Base-by-base conservation (phyloP, 306 rosid species). In the Betula pendula region DNA sequence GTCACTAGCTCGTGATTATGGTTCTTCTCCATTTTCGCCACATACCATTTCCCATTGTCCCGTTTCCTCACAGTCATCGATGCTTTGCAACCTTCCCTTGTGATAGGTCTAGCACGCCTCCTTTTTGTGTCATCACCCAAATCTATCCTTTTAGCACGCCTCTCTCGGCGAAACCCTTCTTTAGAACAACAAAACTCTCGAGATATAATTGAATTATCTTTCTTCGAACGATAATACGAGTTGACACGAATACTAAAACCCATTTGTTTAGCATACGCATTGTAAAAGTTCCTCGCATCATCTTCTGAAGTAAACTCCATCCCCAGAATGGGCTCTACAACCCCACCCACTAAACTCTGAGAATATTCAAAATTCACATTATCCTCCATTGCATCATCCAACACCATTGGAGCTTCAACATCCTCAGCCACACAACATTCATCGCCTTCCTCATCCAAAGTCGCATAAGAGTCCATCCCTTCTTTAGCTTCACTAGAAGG, bases 291-390 rank as follows among this genome's bases (percentile, higher is more conserved):
- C 67, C 77, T 63, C 8, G 56, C 68, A 52, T 72, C 77, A 35
- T 63, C 82, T 65, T 72, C 73, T 14, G 73, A 35, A 43, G 77
- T n/a, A 72, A 72, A 79, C 77, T 79, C 82, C 82, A 79, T 79
- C 43, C 73, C 77, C 56, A 40, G 38, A 12, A 71, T 50, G 67
- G 77, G 77, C 65, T 71, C 77, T 52, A 24, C 19, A 35, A 73
- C 29, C 38, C 77, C 77, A 72, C 59, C 73, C 15, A 22, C 72
- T 8, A 72, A 65, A 35, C 48, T 35, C 70, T 5, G 7, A 38
- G 27, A 35, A 65, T 65, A 35, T n/a, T 65, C 48, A 35, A 65
- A n/a, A 65, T 38, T 65, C 48, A 65, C 70, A 19, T 65, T 16
- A 40, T 51, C 35, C 35, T 53, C 75, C 35, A 44, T 68, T 24